Conservation (phyloP, 495 filamentous ascomycete species). For the Neurospora africana region DNA sequence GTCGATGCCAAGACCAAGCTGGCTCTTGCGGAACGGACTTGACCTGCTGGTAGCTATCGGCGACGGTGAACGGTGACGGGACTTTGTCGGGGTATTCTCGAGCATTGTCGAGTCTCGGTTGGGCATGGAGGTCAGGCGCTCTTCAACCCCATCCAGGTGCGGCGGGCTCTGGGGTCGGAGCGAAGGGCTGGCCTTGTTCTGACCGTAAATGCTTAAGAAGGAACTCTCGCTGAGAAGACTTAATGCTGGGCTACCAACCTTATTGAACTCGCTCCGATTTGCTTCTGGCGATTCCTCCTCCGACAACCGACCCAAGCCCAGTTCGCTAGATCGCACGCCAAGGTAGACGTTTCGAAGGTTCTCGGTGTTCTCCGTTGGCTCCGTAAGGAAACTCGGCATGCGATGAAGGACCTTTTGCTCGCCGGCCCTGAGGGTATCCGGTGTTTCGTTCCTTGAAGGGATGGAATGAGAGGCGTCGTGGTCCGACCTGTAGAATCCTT, state of each 20-base stretch:
- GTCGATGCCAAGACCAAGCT: neutral
- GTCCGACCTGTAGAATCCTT: constrained; percentile 17
- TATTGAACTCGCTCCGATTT: constrained; percentile 18
- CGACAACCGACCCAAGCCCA: constrained; percentile 28
- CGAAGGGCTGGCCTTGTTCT: constrained; percentile 20
- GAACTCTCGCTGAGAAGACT: constrained; percentile 75
- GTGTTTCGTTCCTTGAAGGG: constrained; percentile 4
- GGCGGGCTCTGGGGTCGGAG: neutral
- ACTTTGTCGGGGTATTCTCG: constrained; percentile 10
- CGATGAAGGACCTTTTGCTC: constrained; percentile 29
- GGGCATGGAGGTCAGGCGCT: neutral
- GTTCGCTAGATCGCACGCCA: constrained; percentile 33
- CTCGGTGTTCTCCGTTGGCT: constrained; percentile 50
- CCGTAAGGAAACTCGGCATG: constrained; percentile 59
- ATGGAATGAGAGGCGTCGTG: constrained; percentile 2
- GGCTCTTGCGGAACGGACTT: constrained; percentile 25
- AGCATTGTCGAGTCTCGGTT: constrained; percentile 1
- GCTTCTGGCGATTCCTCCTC: constrained; percentile 25
- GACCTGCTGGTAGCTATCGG: constrained; percentile 8
- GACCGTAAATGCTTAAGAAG: constrained; percentile 57
- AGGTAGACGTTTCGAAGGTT: constrained; percentile 56
- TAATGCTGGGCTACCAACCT: constrained; percentile 50
- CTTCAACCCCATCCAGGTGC: constrained; percentile 18
- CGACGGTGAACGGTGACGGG: constrained; percentile 8
- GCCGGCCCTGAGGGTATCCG: constrained; percentile 5